Conservation (phyloP, 257 asterid genomes). For the Catharanthus roseus region DNA sequence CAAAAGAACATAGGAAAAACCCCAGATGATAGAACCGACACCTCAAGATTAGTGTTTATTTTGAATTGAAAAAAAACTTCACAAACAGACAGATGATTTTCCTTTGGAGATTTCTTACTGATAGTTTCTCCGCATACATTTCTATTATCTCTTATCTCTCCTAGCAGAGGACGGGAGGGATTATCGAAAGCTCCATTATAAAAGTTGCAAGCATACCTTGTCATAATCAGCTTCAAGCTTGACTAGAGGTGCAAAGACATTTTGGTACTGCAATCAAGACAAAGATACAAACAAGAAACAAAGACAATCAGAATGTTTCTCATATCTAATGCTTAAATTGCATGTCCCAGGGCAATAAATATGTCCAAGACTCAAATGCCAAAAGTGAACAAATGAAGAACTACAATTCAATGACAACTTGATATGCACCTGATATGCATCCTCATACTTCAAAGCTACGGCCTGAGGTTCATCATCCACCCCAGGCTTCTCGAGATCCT, state of each 20-base stretch:
- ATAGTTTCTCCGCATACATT: background rate
- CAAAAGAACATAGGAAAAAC: background rate
- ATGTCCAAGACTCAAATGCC: background rate
- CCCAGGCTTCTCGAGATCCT: slow-evolving; percentile 99
- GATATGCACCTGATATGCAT: slow-evolving; percentile 86
- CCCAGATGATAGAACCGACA: background rate
- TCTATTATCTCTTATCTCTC: background rate
- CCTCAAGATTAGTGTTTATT: background rate
- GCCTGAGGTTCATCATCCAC: slow-evolving; percentile 99
- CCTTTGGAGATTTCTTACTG: background rate
- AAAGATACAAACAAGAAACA: background rate
- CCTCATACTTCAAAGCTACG: slow-evolving; percentile 88
- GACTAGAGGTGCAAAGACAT: slow-evolving; percentile 96
- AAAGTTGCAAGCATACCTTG: slow-evolving; percentile 47
- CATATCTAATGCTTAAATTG: background rate
- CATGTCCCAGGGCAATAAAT: background rate
- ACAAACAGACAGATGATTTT: background rate
- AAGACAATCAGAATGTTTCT: background rate
- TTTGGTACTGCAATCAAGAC: slow-evolving; percentile 71
- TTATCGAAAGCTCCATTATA: background rate
- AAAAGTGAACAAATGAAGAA: background rate
- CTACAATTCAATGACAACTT: background rate
- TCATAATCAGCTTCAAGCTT: slow-evolving; percentile 99
- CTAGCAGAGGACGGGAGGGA: background rate
- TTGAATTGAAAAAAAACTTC: background rate